Evolutionary conservation across 257 asterid species (phyloP).

Genomic region (Rhazya stricta): DNA sequence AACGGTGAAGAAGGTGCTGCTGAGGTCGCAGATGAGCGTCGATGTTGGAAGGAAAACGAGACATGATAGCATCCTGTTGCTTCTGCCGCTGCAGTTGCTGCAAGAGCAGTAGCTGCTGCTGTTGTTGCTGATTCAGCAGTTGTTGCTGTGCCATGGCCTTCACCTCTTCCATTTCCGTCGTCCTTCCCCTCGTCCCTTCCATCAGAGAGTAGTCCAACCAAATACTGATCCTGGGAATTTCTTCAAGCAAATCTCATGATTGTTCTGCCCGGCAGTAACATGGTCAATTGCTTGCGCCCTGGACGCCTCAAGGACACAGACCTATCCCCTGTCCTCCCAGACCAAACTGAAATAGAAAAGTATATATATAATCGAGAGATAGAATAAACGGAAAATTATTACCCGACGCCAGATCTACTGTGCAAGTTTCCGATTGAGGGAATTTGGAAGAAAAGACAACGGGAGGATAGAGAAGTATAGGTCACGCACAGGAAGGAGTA

Average conservation of each 20-base stretch:
- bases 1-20: conserved; percentile 49
- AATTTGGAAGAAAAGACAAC: too few relatives aligned
- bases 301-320: too few relatives aligned
- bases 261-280: too few relatives aligned
- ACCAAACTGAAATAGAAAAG: too few relatives aligned
- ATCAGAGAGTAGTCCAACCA: neutral
- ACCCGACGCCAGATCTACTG: too few relatives aligned
- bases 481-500: too few relatives aligned
- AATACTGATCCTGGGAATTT: neutral
- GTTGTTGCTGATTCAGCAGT: conserved; percentile 18
- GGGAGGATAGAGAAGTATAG: too few relatives aligned
- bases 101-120: conserved; percentile 26
- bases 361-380: too few relatives aligned
- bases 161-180: conserved; percentile 13
- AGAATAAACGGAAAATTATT: too few relatives aligned
- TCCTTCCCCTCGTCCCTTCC: neutral
- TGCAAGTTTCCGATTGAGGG: too few relatives aligned
- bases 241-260: neutral
- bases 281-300: too few relatives aligned
- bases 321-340: too few relatives aligned
- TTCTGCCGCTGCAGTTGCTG: conserved; percentile 40
- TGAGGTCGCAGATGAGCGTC: conserved; percentile 94
- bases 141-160: conserved; percentile 18
- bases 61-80: conserved; percentile 71
- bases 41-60: conserved; percentile 93